A percentile compares a stretch with the other conserved stretches of the same genome.
Evolutionary conservation across 2,329 filamentous ascomycete species (phyloP).

Genomic region (Dactylellina cionopaga): DNA sequence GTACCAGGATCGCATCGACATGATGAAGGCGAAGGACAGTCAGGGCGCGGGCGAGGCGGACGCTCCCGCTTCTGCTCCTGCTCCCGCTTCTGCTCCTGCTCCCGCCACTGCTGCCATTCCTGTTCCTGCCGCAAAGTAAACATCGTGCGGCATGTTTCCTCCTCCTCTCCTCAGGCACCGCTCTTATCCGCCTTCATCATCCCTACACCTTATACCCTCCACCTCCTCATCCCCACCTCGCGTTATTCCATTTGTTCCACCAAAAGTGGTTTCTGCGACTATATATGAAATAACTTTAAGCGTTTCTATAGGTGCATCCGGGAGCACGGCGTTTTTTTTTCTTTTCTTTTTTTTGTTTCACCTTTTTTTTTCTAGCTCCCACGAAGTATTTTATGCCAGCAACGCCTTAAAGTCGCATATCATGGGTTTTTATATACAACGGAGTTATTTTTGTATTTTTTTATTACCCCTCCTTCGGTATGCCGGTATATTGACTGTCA

Average conservation of each 20-base stretch:
- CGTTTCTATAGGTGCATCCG: conserved; percentile 40
- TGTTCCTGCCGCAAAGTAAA: not conserved
- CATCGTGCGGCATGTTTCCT: not conserved
- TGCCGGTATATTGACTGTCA: no score
- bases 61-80: conserved; percentile 1
- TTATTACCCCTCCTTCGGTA: conserved; percentile 10
- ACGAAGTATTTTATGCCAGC: conserved; percentile 2
- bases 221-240: conserved; percentile 27
- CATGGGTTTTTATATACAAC: conserved; percentile 41
- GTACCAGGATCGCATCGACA: conserved; percentile 33
- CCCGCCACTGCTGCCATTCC: not conserved
- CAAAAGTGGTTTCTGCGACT: conserved; percentile 22
- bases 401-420: conserved; percentile 6
- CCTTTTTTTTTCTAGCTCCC: conserved; percentile 3
- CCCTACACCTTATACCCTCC: no score
- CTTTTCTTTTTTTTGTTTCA: conserved; percentile 29
- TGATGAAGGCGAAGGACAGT: conserved; percentile 44
- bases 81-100: not conserved
- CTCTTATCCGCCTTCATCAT: no score
- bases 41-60: conserved; percentile 16
- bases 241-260: conserved; percentile 13
- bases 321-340: conserved; percentile 40
- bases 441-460: conserved; percentile 37
- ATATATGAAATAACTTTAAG: conserved; percentile 14
- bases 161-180: conserved; percentile 16